Evolutionary conservation across 371 early-diverging fungal species (phyloP), one percentile per base, ranked within the genome.

Genomic region (Mucor plumbeus): DNA sequence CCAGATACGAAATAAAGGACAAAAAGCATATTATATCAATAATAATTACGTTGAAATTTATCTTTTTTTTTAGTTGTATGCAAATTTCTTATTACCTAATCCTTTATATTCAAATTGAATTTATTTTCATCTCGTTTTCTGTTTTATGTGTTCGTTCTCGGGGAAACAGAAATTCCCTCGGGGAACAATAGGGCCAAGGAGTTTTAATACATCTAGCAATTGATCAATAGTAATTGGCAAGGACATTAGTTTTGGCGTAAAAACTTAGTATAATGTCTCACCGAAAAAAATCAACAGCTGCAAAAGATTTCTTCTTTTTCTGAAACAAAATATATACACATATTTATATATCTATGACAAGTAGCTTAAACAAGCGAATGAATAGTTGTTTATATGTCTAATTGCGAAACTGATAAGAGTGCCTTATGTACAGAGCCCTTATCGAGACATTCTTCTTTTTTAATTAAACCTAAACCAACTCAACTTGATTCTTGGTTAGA

Each of bases 381-480:
- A 50, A 13, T 8, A 21, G 21, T 13, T 8, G 26, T 9, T 26
- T 21, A 8, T 26, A 50, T 50, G 50, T 21, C 50, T 50, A 50
- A 8, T 50, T 50, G 50, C 26, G 21, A 50, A 26, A 17, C 50
- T 21, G 50, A 50, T 26, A 26, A 50, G 50, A 50, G 26, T 50
- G 26, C 50, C 4, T 26, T 50, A 50, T 11, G 26, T 26, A 50
- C 26, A 11, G 10, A 11, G 5, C 50, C 50, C 50, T 10, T 50
- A 50, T 50, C 50, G 26, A 58, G 58, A 19, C 58, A 58, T 58
- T 0, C 17, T 2, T 58, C 58, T 3, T 58, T 58, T 39, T 38
- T 58, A 58, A 58, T 38, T 3, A 58, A 58, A 58, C 58, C n/a
- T 4, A 58, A 58, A 38, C 35, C 58, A 38, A 39, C 58, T 15